Evolutionary conservation across 768 basidiomycete genomes (phyloP), one percentile per base, ranked within the genome.

Genomic region (Candolleomyces efflorescens): DNA sequence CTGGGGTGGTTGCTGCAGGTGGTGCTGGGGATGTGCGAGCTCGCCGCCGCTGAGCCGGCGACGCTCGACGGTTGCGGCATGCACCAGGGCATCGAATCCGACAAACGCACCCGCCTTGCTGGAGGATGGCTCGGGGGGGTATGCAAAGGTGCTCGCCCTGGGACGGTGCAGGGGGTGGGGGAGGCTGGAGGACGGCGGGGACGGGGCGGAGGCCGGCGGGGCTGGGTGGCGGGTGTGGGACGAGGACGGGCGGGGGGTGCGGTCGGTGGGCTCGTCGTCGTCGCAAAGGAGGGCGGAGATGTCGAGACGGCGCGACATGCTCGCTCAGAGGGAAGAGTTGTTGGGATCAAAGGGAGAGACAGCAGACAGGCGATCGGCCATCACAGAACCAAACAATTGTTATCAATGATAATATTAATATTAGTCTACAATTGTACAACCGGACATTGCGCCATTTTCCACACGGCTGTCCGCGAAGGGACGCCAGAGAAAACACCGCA

Each of bases 361-460:
- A 64, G 53, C 32, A 56, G 48, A 55, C 63, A 51, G 49, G 49
- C 49, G 49, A 51, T 53, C 55, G 56, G 56, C 23, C 52, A 43
- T 54, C 49, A 59, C 50, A 47, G 32, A 44, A 49, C 50, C 43
- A 55, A 59, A 55, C 56, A 62, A 53, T 38, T 52, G 43, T 49
- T 27, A 59, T 50, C 24, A 51, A 46, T 58, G 48, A 43, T 27
- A 15, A 54, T 32, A 7, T 32, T 32, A 32, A 32, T 32, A 32
- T 48, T 50, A 41, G 38, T 55, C 52, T 59, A 47, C 48, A 46
- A 60, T 54, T 92, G 86, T 92, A 88, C 88, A 84, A 90, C 89
- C 81, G 84, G 87, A 91, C 90, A 90, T 91, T 92, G 90, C 90
- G 87, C 80, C 79, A 74, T 66, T 68, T 75, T 80, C 85, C 89